phyloP scores from a whole-genome alignment of 768 basidiomycete species.

The Phlebiopsis flavidoalba region DNA sequence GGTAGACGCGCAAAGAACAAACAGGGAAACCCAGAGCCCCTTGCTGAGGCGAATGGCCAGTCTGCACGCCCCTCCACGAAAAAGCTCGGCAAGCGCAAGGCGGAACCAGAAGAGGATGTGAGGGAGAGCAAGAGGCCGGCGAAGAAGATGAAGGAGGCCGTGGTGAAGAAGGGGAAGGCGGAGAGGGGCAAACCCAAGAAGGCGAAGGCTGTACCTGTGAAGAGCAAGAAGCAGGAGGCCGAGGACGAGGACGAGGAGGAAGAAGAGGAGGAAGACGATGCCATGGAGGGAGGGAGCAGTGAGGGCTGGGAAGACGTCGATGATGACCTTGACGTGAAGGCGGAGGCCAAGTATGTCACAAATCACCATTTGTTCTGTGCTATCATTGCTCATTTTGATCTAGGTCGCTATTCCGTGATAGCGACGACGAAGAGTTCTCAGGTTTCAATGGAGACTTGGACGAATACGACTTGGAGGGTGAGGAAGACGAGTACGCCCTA shows the following conservation, averaged over 20 bases:
- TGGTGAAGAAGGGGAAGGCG: conserved; percentile 13
- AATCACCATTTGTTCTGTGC: not conserved
- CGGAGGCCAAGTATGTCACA: conserved; percentile 34
- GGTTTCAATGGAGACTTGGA: conserved; percentile 42
- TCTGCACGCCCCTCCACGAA: conserved; percentile 35
- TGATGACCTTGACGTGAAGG: conserved; percentile 40
- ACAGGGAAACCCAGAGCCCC: conserved; percentile 63
- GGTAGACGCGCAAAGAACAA: conserved; percentile 84
- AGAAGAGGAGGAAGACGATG: conserved; percentile 25
- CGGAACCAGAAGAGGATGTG: conserved; percentile 30
- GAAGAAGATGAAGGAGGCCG: conserved; percentile 19
- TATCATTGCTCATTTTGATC: conserved; percentile 3
- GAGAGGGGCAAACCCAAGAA: conserved; percentile 7
- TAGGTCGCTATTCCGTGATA: conserved; percentile 44
- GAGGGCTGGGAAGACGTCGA: conserved; percentile 64
- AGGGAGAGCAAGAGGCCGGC: conserved; percentile 17
- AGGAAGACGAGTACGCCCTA: conserved; percentile 37
- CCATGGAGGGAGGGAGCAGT: conserved; percentile 26
- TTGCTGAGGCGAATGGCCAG: conserved; percentile 35
- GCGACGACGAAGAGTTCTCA: conserved; percentile 34
- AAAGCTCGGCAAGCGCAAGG: conserved; percentile 73
- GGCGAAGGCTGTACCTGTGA: not conserved
- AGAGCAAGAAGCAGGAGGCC: conserved; percentile 5
- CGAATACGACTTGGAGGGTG: conserved; percentile 41
- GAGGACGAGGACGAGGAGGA: conserved; percentile 14